Evolutionary conservation across 1,284 basidiomycete genomes (phyloP), one percentile per base, ranked within the genome.

Genomic region (Rhizoctonia solani): DNA sequence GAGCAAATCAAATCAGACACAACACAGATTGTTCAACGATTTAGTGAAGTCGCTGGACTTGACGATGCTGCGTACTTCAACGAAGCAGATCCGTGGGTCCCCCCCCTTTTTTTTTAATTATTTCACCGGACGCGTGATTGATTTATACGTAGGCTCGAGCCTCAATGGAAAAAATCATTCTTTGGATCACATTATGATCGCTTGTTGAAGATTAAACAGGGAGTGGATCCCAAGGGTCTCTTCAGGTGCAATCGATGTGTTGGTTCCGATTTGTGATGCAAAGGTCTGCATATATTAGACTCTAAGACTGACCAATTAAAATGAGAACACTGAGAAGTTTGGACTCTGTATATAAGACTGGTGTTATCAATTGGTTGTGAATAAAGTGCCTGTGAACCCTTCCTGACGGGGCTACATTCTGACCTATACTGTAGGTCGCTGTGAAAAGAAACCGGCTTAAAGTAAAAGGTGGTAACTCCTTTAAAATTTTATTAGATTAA

Each of bases 31-130:
- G 70, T 79, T 9, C 72, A 74, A 3, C 61, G 23, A 1, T 54
- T 76, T 5, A 72, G 69, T 13, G 72, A 55, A 14, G 71, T 72
- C 19, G 72, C 74, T 0, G 76, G 77, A 1, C 29, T 59, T 9
- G 73, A 75, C 14, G 75, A 77, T 5, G 80, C 76, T 1, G 75
- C 78, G 0, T 79, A 79, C 67, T 74, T 80, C 46, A 81, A 82
- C 61, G 81, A 83, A 76, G 80, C 78, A 16, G 14, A 79, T 69
- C 34, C 77, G 16, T 79, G 78, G 49, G 56, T n/a, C n/a, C n/a
- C n/a, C 49, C 5, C 23, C 25, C 25, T 3, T 5, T 44, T 4
- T 16, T 16, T 4, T 25, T 11, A 13, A 6, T 11, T 21, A 49
- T 49, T 5, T 5, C 41, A 3, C n/a, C n/a, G n/a, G n/a, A n/a